Conservation (phyloP, 2,329 filamentous ascomycete genomes). For the Tolypocladium endophyticum region DNA sequence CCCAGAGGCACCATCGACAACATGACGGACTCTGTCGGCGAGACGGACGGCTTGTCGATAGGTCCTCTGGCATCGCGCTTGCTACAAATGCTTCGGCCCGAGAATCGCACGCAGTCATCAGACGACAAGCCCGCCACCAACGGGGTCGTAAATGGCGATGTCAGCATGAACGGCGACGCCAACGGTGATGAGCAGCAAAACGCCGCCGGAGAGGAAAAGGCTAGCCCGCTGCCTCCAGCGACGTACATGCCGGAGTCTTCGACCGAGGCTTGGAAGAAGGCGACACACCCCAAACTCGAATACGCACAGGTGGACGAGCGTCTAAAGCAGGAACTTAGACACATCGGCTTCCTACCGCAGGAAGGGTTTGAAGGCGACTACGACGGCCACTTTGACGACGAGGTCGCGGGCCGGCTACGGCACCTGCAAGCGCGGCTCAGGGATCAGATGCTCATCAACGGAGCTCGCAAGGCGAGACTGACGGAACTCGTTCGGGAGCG, state of each 20-base stretch:
- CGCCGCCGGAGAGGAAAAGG: constrained; percentile 25
- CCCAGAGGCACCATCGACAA: constrained; percentile 77
- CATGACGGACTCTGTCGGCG: constrained; percentile 75
- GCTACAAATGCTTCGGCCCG: constrained; percentile 70
- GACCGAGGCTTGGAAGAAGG: constrained; percentile 68
- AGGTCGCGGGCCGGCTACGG: constrained; percentile 81
- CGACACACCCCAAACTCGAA: constrained; percentile 65
- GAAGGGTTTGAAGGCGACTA: constrained; percentile 63
- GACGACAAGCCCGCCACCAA: constrained; percentile 49
- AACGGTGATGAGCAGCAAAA: constrained; percentile 21
- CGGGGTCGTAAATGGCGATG: constrained; percentile 42
- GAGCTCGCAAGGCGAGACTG: constrained; percentile 77
- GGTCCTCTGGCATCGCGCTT: constrained; percentile 78
- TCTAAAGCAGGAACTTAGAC: constrained; percentile 78
- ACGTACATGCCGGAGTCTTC: constrained; percentile 71
- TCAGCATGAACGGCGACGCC: constrained; percentile 40
- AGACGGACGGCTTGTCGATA: constrained; percentile 81
- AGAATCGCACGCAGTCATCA: constrained; percentile 44
- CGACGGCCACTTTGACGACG: constrained; percentile 84
- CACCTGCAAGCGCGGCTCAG: constrained; percentile 74
- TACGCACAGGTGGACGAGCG: constrained; percentile 83
- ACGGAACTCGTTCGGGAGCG: constrained; percentile 82
- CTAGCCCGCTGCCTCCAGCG: constrained; percentile 48
- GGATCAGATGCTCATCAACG: constrained; percentile 77
- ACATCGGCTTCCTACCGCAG: constrained; percentile 74